These are phyloP conservation scores for Hypsizygus ulmarius DNA, from an alignment of 1,284 basidiomycete species.

Conservation along the genomic window DNA sequence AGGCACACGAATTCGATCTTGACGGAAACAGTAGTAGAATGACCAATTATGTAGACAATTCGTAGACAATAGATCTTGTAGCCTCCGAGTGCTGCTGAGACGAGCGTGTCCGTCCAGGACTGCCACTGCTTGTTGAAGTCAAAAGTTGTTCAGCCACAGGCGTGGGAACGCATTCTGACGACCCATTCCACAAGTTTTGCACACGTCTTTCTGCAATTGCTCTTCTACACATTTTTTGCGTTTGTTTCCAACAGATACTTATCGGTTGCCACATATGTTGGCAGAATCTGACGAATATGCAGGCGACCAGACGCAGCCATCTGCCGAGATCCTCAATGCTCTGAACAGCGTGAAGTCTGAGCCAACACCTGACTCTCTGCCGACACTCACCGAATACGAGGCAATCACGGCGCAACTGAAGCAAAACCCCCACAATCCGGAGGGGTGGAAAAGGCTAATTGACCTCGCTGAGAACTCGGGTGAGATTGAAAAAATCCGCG, in stretches of 20 bases:
- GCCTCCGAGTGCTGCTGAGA: too few relatives aligned
- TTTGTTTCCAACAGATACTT: slow-evolving; percentile 9
- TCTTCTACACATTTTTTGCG: background rate
- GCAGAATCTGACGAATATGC: slow-evolving; percentile 15
- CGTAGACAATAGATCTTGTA: background rate
- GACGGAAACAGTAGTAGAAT: slow-evolving; percentile 6
- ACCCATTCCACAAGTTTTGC: background rate
- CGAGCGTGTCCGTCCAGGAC: background rate
- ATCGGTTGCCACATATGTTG: slow-evolving; percentile 9
- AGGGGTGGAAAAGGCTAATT: slow-evolving; percentile 68
- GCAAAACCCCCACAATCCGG: slow-evolving; percentile 52
- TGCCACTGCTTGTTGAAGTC: background rate
- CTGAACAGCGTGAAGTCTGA: slow-evolving; percentile 28
- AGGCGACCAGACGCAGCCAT: slow-evolving; percentile 31
- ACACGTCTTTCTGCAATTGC: background rate
- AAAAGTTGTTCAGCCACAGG: slow-evolving; percentile 5
- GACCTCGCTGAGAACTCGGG: slow-evolving; percentile 64
- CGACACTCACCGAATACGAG: slow-evolving; percentile 35
- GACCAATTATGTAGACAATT: background rate
- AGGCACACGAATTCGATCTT: slow-evolving; percentile 8
- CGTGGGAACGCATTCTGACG: slow-evolving; percentile 6
- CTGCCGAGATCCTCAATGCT: slow-evolving; percentile 31
- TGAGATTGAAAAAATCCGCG: slow-evolving; percentile 66
- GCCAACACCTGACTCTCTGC: slow-evolving; percentile 19
- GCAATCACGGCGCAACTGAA: slow-evolving; percentile 31